Base-by-base conservation (phyloP, 106 monocot genomes). In the Dactylorhiza incarnata region DNA sequence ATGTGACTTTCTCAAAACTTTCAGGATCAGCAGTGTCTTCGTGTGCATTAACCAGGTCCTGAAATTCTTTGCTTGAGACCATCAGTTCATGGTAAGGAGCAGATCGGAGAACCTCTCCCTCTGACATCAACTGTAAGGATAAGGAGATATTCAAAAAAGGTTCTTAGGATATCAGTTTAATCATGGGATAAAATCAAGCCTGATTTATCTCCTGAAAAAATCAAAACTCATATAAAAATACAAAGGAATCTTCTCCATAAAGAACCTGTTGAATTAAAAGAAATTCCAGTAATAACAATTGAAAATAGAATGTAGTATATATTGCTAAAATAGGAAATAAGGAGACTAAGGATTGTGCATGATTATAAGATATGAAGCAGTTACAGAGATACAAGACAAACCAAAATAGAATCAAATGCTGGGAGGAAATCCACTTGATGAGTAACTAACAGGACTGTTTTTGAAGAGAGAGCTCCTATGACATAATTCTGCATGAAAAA, bases 401-500 rank as follows among this genome's bases (percentile, higher is more conserved):
- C 89, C 89, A 90, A 45, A 75, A 90, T 76, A 55, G 71, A 79
- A 22, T 90, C 75, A 82, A 86, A 84, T 78, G 66, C 84, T 50
- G 89, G 84, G 72, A 90, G 86, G 72, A 90, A 90, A 73, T 90
- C 86, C 45, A 90, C 86, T 80, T 90, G 89, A 48, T 90, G 89
- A 47, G 89, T 90, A 44, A 90, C 89, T 53, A 90, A 56, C 29
- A 90, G 71, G 24, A 90, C 89, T 14, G 86, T 86, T 76, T 90
- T 90, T 37, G 49, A 26, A 7, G 80, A 69, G 26, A 90, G 72
- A 62, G 82, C 86, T 72, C 73, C 72, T 81, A 80, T 82, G 17
- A 90, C 78, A 74, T 82, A 90, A 56, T 90, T 78, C 86, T 90
- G 84, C 66, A 65, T 74, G 22, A 4, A 80, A 22, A 80, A 22